Evolutionary conservation across 208 protist genomes (phyloP).

Genomic region (Eutreptiella sp.): DNA sequence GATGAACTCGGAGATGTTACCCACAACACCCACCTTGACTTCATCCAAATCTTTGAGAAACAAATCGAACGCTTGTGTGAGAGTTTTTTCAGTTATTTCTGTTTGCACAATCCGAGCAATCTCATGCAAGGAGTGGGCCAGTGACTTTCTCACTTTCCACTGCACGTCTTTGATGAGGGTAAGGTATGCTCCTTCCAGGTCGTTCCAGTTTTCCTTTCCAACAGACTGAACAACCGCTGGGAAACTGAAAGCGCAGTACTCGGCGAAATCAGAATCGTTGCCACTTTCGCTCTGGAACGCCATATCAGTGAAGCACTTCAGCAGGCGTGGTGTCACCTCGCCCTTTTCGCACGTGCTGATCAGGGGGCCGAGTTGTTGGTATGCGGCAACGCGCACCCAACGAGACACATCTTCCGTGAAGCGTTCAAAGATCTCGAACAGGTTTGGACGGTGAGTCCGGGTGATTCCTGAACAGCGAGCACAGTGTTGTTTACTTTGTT

Average conservation of each 20-base stretch:
- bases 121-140: conserved; percentile 88
- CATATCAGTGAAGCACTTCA: conserved; percentile 84
- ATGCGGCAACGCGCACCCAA: conserved; percentile 82
- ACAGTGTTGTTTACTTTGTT: too few species aligned
- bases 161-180: conserved; percentile 86
- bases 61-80: conserved; percentile 80
- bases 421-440: conserved; percentile 60
- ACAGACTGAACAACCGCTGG: conserved; percentile 81
- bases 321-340: conserved; percentile 65
- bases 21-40: conserved; percentile 83
- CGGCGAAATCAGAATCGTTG: conserved; percentile 72
- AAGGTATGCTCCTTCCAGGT: conserved; percentile 78
- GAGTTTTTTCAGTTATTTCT: conserved; percentile 65
- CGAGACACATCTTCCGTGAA: conserved; percentile 73
- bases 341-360: conserved; percentile 73
- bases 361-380: conserved; percentile 78
- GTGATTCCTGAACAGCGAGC: too few species aligned
- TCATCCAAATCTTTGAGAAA: conserved; percentile 91
- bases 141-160: conserved; percentile 88
- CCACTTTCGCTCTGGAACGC: conserved; percentile 65
- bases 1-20: conserved; percentile 69
- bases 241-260: conserved; percentile 86
- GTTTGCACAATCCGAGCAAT: conserved; percentile 77
- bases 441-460: conserved; percentile 44
- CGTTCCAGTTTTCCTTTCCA: conserved; percentile 67